Percentiles rank a stretch among this genome's conserved stretches.
Evolutionary conservation across 768 basidiomycete species (phyloP).

Genomic region (Hericium alpestre): DNA sequence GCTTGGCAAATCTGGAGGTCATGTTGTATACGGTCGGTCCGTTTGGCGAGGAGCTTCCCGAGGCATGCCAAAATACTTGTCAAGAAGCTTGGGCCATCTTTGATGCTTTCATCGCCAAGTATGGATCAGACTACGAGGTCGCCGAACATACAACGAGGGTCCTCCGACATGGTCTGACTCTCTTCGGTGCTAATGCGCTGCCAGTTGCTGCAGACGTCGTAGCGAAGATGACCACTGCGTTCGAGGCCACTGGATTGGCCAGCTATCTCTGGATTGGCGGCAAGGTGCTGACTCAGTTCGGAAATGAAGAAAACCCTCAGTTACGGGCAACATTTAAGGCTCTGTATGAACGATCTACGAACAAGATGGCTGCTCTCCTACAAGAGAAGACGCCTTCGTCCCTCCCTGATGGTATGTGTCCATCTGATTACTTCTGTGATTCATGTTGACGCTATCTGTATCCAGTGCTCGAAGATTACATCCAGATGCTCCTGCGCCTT

Average conservation of each 20-base stretch:
- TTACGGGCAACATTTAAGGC: conserved; percentile 49
- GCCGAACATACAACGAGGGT: conserved; percentile 80
- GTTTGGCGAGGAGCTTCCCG: conserved; percentile 76
- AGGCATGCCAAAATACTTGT: conserved; percentile 67
- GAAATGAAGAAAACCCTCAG: conserved; percentile 45
- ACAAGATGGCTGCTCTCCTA: conserved; percentile 56
- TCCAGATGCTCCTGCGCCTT: conserved; percentile 68
- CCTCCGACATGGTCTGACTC: conserved; percentile 69
- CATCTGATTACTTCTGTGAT: neutral
- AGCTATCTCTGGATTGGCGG: conserved; percentile 92
- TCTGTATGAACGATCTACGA: conserved; percentile 68
- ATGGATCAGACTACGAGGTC: conserved; percentile 63
- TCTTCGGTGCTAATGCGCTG: conserved; percentile 63
- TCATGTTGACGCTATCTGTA: neutral
- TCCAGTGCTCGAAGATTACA: conserved; percentile 87
- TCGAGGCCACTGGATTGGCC: conserved; percentile 71
- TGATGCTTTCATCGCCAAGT: conserved; percentile 68
- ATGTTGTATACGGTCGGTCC: conserved; percentile 77
- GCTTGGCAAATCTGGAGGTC: conserved; percentile 85
- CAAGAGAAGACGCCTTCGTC: conserved; percentile 58
- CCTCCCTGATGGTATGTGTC: conserved; percentile 78
- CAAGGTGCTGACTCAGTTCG: conserved; percentile 73
- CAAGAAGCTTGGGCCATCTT: conserved; percentile 77
- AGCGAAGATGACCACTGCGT: conserved; percentile 64
- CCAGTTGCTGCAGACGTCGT: conserved; percentile 63